phyloP scores from a whole-genome alignment of 371 early-diverging fungal genomes.

The Mortierella sp. region DNA sequence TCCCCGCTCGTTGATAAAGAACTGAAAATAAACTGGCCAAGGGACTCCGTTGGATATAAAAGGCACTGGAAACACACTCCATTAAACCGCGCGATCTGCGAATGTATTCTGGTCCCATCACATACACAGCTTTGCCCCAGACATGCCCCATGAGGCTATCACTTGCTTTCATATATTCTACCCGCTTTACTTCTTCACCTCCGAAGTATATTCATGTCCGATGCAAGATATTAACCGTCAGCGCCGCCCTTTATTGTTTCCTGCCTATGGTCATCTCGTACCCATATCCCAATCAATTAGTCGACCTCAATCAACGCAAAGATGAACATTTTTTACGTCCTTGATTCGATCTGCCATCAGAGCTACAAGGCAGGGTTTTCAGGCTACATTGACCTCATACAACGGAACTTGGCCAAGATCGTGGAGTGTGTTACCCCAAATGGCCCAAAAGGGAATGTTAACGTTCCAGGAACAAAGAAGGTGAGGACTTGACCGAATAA shows the following conservation, averaged over 20 bases:
- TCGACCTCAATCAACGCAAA: slow-evolving; percentile 72
- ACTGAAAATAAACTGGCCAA: slow-evolving; percentile 29
- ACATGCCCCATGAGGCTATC: too few relatives aligned
- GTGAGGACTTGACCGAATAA: slow-evolving; percentile 38
- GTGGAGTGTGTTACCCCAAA: slow-evolving; percentile 71
- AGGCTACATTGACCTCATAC: slow-evolving; percentile 71
- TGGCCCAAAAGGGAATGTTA: slow-evolving; percentile 74
- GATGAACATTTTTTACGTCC: slow-evolving; percentile 78
- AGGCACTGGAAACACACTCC: slow-evolving; percentile 3
- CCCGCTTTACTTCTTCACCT: too few relatives aligned
- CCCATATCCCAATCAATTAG: slow-evolving; percentile 8
- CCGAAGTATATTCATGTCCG: too few relatives aligned
- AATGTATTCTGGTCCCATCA: too few relatives aligned
- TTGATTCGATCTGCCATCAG: slow-evolving; percentile 75
- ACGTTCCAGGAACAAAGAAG: slow-evolving; percentile 75
- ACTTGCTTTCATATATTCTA: too few relatives aligned
- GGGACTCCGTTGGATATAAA: slow-evolving; percentile 21
- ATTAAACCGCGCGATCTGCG: not conserved
- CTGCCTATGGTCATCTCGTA: not conserved
- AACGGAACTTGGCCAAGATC: slow-evolving; percentile 64
- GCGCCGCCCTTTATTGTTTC: not conserved
- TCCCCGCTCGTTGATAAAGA: slow-evolving; percentile 5
- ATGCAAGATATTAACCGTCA: not conserved
- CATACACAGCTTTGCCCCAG: too few relatives aligned
- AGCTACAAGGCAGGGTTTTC: slow-evolving; percentile 64